Evolutionary conservation across 768 basidiomycete species (phyloP), one percentile per base, ranked within the genome.

Genomic region (Phanerochaete sordida): DNA sequence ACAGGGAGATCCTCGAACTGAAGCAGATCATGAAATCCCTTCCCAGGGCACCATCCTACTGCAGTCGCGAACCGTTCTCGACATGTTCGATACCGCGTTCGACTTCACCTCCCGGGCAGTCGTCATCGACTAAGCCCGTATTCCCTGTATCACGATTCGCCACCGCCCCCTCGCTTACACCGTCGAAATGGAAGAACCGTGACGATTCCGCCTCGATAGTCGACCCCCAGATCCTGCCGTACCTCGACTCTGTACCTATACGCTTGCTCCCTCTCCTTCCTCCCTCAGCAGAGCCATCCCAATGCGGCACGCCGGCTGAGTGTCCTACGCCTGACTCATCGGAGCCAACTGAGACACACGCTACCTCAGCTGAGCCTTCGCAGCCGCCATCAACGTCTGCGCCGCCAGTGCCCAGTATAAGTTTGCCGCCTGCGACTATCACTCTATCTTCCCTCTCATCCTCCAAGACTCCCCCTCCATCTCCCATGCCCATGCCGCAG

Each of bases 191-290:
- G 69, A 70, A 68, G 64, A 70, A 70, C 60, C 64, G 69, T 31
- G 57, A 62, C 39, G 64, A 62, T 31, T 59, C 51, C 4, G 57
- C 28, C 8, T 31, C 56, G 1, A 53, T 56, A 49, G 50, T 68
- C 19, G 68, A 70, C 60, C 65, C 65, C 23, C 61, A 65, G 28
- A 70, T 76, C 13, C 73, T 75, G 3, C 69, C 69, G 13, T 70
- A 70, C 58, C 68, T 70, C 23, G 69, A 69, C 46, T 68, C 69
- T 27, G 87, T 90, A 6, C 88, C 88, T 39, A 86, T 90, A 43
- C 79, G 79, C 2, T 77, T 90, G 0, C 67, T 90, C 1, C 88
- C 87, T 0, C 76, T 90, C 26, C 76, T 79, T 16, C 58, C 53
- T 50, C 59, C 59, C 4, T 56, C 62, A 9, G 23, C 12, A 30